Conservation (phyloP, 176 grass and related monocot species). For the Carex cristatella region DNA sequence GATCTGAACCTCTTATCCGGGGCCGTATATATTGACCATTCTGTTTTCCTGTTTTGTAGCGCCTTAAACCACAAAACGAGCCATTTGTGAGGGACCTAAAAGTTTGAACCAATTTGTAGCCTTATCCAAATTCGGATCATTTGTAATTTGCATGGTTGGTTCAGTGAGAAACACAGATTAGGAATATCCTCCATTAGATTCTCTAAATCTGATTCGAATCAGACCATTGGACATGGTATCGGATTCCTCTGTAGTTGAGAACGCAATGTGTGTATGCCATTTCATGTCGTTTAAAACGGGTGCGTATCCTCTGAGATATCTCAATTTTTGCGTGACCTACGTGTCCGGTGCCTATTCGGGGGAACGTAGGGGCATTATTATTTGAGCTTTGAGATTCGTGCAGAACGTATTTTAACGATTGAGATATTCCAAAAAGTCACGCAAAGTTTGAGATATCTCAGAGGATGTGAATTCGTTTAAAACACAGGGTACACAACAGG, state of each 20-base stretch:
- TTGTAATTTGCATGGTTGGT: not conserved
- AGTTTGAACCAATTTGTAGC: not conserved
- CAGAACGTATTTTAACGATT: too few species aligned
- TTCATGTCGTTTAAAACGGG: not conserved
- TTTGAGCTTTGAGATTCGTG: too few species aligned
- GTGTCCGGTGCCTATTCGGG: too few species aligned
- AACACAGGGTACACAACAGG: too few species aligned
- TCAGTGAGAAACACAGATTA: not conserved
- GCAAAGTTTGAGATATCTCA: too few species aligned
- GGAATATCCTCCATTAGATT: not conserved
- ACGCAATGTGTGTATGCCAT: not conserved
- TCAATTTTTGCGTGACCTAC: too few species aligned
- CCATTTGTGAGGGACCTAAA: not conserved
- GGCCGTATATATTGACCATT: not conserved
- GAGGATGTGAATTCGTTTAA: too few species aligned
- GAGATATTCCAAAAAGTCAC: too few species aligned
- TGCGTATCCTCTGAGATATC: too few species aligned
- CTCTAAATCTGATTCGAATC: not conserved
- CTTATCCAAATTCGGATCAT: not conserved
- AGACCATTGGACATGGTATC: not conserved
- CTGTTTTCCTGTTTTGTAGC: not conserved
- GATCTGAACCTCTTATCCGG: not conserved
- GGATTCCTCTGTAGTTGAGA: not conserved
- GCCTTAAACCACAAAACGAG: not conserved
- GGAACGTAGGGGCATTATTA: too few species aligned